Evolutionary conservation across 1,284 basidiomycete species (phyloP).

Genomic region (Microbotryum silenes-acaulis): DNA sequence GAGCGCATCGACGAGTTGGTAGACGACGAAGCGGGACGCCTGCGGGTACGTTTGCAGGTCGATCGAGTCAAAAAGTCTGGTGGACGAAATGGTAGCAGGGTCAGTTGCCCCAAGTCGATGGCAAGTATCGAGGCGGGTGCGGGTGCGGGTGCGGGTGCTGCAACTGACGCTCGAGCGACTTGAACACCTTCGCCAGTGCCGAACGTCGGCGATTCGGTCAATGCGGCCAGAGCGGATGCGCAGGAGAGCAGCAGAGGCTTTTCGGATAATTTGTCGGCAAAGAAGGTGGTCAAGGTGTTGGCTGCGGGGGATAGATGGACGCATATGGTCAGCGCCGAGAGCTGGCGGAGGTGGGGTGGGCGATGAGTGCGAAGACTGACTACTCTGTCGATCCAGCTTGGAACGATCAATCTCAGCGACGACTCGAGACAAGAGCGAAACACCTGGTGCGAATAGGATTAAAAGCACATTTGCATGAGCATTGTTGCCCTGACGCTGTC

Average conservation of each 20-base stretch:
- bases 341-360: background rate
- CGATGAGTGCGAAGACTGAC: slow-evolving; percentile 45
- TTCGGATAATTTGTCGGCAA: slow-evolving; percentile 76
- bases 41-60: slow-evolving; percentile 76
- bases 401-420: slow-evolving; percentile 55
- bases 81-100: background rate
- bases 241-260: slow-evolving; percentile 63
- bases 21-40: slow-evolving; percentile 71
- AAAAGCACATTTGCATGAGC: background rate
- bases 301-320: slow-evolving; percentile 46
- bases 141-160: background rate
- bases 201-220: slow-evolving; percentile 60
- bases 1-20: slow-evolving; percentile 71
- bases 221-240: slow-evolving; percentile 60
- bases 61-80: slow-evolving; percentile 67
- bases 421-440: slow-evolving; percentile 61
- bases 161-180: slow-evolving; percentile 59
- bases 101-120: too few species aligned
- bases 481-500: too few species aligned
- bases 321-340: background rate
- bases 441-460: slow-evolving; percentile 49
- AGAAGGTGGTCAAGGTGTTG: slow-evolving; percentile 74
- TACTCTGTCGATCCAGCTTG: slow-evolving; percentile 70
- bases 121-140: background rate
- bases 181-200: slow-evolving; percentile 62